Base-by-base conservation (phyloP, 495 filamentous ascomycete species). In the Polyplosphaeria fusca region DNA sequence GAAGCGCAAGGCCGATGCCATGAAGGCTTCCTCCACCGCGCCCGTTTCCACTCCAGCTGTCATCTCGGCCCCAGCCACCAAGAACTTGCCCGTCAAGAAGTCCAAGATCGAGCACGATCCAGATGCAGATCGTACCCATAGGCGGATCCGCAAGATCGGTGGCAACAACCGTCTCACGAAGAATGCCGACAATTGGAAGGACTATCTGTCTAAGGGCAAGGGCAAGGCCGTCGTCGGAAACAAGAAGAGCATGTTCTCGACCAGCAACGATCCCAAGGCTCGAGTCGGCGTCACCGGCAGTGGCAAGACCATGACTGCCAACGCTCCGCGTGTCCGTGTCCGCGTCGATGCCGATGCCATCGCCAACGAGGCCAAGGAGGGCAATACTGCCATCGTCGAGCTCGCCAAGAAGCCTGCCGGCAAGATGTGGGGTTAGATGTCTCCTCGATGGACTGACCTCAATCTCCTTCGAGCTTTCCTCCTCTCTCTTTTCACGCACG, bases 211-310 rank as follows among this genome's bases (percentile, higher is more conserved):
- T 61, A 95, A 91, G 74, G 86, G 87, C 18, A 90, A 89, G 35
- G 86, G 82, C 42, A 90, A 88, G 70, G 61, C 73, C n/a, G 66
- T 68, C 23, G 75, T 7, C 30, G 30, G 73, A 7, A 90, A 88
- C 74, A 96, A 95, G 76, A 91, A 97, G 14, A 94, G 88, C 74
- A 96, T 96, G 93, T 98, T 98, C 65, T 82, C 94, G 23, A 95
- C 91, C 1, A 88, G 87, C 0, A 89, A 94, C 23, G 20, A 9
- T 9, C 9, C 18, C 39, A 11, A 9, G 5, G 7, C 39, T 18
- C 9, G 18, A 18, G 93, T 98, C 60, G 93, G 93, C 14, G 95
- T 96, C 66, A 96, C 91, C 14, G 93, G 93, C 37, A 95, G 91
- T 37, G 93, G 93, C 28, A 88, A 93, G 67, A 78, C 83, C 49